Evolutionary conservation across 1,284 basidiomycete species (phyloP).

Genomic region (Sporisorium exsertum): DNA sequence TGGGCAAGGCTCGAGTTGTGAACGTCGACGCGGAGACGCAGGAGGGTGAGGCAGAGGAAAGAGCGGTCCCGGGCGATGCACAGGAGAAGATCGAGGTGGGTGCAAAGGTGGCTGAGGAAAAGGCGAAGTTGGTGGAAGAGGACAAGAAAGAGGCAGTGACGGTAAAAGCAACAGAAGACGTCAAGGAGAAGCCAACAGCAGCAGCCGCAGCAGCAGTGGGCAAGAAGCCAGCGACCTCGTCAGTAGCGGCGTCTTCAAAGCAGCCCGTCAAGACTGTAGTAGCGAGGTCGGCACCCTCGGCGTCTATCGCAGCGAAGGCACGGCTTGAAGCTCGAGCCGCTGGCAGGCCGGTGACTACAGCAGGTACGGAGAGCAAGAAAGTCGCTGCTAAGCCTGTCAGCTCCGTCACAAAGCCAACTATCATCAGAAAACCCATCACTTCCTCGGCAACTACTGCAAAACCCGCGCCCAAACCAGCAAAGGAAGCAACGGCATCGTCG

Average conservation of each 20-base stretch:
- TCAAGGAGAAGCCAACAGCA: not conserved
- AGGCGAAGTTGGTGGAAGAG: not conserved
- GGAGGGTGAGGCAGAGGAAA: not conserved
- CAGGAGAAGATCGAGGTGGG: not conserved
- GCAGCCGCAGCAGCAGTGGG: too few species aligned
- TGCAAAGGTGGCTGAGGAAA: not conserved
- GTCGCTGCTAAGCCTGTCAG: not conserved
- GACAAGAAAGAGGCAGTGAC: conserved; percentile 1
- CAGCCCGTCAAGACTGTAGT: conserved; percentile 6
- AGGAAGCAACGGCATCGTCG: not conserved
- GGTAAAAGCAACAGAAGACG: not conserved
- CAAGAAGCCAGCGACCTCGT: not conserved
- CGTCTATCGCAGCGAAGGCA: conserved; percentile 31
- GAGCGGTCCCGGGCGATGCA: not conserved
- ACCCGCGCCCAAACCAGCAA: conserved; percentile 4
- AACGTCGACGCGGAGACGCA: not conserved
- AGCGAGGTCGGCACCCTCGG: conserved; percentile 14
- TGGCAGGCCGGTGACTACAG: not conserved
- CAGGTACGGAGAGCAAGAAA: not conserved
- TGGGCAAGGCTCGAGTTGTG: conserved; percentile 9
- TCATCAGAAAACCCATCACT: conserved; percentile 1
- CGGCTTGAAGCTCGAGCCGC: conserved; percentile 18
- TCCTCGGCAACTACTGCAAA: conserved; percentile 2
- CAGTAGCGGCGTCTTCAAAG: not conserved
- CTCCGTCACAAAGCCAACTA: not conserved